phyloP scores from a whole-genome alignment of 164 flowering plant species.

The Berberis vulgaris region DNA sequence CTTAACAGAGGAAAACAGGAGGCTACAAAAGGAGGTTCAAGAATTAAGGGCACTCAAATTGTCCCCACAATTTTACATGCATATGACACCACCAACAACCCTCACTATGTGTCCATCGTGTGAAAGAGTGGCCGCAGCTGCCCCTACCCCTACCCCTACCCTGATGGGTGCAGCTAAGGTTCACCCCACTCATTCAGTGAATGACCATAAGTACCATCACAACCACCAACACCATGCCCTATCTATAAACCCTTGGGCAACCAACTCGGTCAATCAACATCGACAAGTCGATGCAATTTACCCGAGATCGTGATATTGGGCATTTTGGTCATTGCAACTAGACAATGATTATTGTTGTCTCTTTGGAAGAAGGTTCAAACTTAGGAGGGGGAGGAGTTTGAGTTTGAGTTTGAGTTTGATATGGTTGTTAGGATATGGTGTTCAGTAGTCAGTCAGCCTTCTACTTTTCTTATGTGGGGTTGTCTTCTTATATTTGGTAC shows the following conservation, averaged over 20 bases:
- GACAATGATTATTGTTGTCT: no score
- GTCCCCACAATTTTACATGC: constrained; percentile 36
- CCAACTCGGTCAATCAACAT: background rate
- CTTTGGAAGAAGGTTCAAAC: no score
- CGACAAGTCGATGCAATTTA: constrained; percentile 1
- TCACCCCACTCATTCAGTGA: background rate
- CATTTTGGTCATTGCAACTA: background rate
- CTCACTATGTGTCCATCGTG: constrained; percentile 44
- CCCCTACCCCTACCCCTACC: constrained; percentile 6
- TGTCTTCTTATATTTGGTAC: no score
- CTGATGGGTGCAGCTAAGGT: background rate
- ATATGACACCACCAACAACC: constrained; percentile 37
- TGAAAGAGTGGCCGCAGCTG: constrained; percentile 21
- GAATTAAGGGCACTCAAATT: constrained; percentile 31
- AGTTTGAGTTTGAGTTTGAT: no score
- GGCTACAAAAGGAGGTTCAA: constrained; percentile 37
- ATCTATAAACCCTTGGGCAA: background rate
- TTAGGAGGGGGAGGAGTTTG: no score
- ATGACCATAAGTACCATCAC: background rate
- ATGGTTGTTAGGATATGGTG: no score
- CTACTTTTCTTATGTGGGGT: no score
- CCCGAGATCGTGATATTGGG: constrained; percentile 1
- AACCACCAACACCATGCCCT: constrained; percentile 1
- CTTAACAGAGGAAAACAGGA: constrained; percentile 31
- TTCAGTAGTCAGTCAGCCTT: no score